Evolutionary conservation across 805 yeast species (phyloP).

Genomic region (Yamadazyma endophytica): DNA sequence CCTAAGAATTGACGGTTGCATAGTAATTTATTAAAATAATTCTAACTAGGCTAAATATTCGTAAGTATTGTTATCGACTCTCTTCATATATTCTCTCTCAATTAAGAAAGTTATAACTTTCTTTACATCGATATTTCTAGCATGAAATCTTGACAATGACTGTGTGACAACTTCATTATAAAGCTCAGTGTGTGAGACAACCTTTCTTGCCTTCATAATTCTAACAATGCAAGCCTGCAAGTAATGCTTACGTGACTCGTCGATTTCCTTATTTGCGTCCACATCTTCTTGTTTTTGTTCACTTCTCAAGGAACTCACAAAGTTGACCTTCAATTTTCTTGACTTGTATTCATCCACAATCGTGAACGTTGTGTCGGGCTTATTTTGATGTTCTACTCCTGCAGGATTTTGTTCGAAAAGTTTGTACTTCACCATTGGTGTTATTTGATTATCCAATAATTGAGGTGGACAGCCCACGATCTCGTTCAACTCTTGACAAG

Average conservation of each 20-base stretch:
- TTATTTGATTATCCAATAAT: slow-evolving; percentile 68
- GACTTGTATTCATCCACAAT: slow-evolving; percentile 80
- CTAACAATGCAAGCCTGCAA: slow-evolving; percentile 93
- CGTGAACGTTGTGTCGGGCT: slow-evolving; percentile 54
- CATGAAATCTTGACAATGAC: slow-evolving; percentile 76
- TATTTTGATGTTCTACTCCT: slow-evolving; percentile 47
- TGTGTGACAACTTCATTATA: slow-evolving; percentile 87
- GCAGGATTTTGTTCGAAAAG: slow-evolving; percentile 65
- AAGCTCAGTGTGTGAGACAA: slow-evolving; percentile 70
- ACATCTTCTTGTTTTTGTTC: slow-evolving; percentile 60
- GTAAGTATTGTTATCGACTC: slow-evolving; percentile 71
- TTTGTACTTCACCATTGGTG: slow-evolving; percentile 75
- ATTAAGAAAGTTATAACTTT: slow-evolving; percentile 79
- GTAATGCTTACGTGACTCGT: slow-evolving; percentile 79
- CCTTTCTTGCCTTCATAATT: slow-evolving; percentile 91
- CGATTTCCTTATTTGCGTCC: slow-evolving; percentile 74
- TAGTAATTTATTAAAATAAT: background rate
- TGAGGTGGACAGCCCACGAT: slow-evolving; percentile 65
- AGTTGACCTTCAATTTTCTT: slow-evolving; percentile 77
- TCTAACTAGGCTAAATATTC: slow-evolving; percentile 66
- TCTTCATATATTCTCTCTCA: slow-evolving; percentile 78
- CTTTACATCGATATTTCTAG: slow-evolving; percentile 82
- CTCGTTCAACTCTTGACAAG: slow-evolving; percentile 57
- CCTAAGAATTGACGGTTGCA: background rate
- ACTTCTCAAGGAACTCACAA: slow-evolving; percentile 55